phyloP scores from a whole-genome alignment of 78 protist species.

The Dictyostelium purpureum region DNA sequence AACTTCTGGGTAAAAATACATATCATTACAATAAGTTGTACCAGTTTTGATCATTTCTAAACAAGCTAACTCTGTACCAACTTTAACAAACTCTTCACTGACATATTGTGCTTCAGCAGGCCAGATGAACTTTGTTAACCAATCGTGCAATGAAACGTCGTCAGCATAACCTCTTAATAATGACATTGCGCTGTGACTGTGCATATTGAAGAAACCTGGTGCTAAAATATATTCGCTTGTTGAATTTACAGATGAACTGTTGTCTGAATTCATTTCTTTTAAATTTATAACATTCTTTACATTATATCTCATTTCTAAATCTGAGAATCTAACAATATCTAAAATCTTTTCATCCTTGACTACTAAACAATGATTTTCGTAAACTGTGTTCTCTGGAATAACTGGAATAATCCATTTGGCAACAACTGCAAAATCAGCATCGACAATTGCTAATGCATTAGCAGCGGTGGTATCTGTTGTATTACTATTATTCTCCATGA shows the following conservation, averaged over 20 bases:
- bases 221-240: constrained; percentile 34
- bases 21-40: constrained; percentile 85
- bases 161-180: constrained; percentile 80
- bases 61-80: constrained; percentile 80
- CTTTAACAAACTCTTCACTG: constrained; percentile 53
- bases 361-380: constrained; percentile 59
- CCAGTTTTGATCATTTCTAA: constrained; percentile 85
- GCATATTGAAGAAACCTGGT: constrained; percentile 84
- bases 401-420: constrained; percentile 84
- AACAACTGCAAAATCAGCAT: constrained; percentile 45
- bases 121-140: constrained; percentile 79
- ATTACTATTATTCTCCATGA: too few relatives aligned
- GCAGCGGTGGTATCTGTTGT: too few relatives aligned
- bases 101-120: constrained; percentile 80
- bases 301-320: constrained; percentile 28
- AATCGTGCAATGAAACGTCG: constrained; percentile 61
- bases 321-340: constrained; percentile 30
- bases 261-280: constrained; percentile 1
- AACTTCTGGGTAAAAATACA: constrained; percentile 82
- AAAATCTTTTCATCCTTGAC: constrained; percentile 40
- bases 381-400: constrained; percentile 29
- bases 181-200: constrained; percentile 79
- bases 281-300: constrained; percentile 15
- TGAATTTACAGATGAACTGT: neutral
- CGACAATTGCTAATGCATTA: too few relatives aligned